Conservation (phyloP, 129 eudicot species). For the Logfia minima region DNA sequence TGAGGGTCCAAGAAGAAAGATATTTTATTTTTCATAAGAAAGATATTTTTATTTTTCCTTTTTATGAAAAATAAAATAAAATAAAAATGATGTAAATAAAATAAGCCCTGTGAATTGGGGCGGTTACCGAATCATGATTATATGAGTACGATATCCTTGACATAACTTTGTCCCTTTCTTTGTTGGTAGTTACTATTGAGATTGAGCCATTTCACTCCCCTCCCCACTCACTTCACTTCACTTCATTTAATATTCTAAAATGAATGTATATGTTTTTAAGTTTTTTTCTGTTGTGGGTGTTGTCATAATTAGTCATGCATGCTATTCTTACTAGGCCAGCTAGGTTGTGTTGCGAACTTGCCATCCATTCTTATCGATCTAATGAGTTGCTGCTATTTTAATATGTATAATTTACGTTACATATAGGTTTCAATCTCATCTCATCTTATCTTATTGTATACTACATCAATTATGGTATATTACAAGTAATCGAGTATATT, state of each 20-base stretch:
- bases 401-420: too few species aligned
- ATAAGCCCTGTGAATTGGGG: conserved; percentile 24
- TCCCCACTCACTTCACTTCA: conserved; percentile 12
- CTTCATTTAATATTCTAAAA: neutral
- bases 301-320: neutral
- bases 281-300: neutral
- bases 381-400: too few species aligned
- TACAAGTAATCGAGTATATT: too few species aligned
- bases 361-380: too few species aligned
- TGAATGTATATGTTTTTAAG: neutral
- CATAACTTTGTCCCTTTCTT: conserved; percentile 13
- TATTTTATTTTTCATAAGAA: neutral
- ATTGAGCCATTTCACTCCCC: neutral
- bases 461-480: too few species aligned
- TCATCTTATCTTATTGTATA: too few species aligned
- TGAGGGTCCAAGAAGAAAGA: neutral
- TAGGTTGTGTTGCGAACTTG: neutral
- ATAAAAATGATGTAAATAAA: neutral
- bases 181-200: too few species aligned
- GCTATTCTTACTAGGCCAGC: neutral
- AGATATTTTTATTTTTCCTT: neutral
- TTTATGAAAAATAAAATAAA: neutral
- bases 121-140: conserved; percentile 23
- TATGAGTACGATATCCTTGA: neutral
- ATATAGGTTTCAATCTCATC: too few species aligned